Base-by-base conservation (phyloP, 2,329 filamentous ascomycete genomes). In the Cladosporium sp. region DNA sequence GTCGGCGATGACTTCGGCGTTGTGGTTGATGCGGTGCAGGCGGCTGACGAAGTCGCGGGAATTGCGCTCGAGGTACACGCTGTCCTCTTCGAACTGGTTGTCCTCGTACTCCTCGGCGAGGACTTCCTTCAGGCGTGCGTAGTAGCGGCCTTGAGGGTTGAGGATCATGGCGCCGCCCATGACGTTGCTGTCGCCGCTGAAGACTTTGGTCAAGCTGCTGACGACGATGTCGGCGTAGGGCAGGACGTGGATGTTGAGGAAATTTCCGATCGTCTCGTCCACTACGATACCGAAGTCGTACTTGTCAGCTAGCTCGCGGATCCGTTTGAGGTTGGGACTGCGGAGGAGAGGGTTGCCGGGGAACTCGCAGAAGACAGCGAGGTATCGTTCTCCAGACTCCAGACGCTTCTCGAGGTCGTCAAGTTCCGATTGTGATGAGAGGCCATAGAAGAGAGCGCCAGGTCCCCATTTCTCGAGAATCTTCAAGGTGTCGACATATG, bases 171-270 rank as follows among this genome's bases (percentile, higher is more conserved):
- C 76, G 52, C 93, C 93, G 52, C 91, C 93, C 92, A 97, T 97
- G 58, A 99, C 93, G 68, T 99, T 97, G 68, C 89, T 93, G 70
- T 96, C 93, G 44, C 93, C 93, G 50, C 89, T 95, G 72, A 99
- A 99, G 48, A 97, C 86, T 69, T 99, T 99, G 43, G 93, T 97
- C 53, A 99, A 76, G 66, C 89, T 95, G 74, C 89, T 96, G 51
- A 96, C 92, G 4, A 97, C 88, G 13, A 97, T 78, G 69, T 99
- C 93, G 53, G 89, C 88, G 64, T 85, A 87, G 2, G 86, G 89
- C 4, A 99, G 79, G 3, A 99, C 89, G 65, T 97, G 89, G 61
- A 96, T 85, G 66, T 99, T 99, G 64, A 95, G 84, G 66, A 96
- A 96, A 51, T 93, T 99, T 60, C 92, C 92, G 54, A 99, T 89